A percentile compares a stretch with the other conserved stretches of the same genome.
Evolutionary conservation across 106 monocot genomes (phyloP).

Genomic region (Apostasia ramifera): DNA sequence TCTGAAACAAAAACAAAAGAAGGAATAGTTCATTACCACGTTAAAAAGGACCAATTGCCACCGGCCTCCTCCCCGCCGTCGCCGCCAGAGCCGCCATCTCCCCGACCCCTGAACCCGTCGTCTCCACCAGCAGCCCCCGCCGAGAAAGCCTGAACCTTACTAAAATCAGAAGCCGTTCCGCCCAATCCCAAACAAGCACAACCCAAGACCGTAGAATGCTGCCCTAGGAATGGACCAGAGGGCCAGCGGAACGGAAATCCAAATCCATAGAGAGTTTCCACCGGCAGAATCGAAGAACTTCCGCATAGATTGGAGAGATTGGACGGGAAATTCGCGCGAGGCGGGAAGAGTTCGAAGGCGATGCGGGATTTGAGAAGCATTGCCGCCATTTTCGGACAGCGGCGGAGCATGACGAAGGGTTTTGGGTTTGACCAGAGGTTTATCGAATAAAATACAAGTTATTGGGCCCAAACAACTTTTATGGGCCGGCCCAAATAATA

Average conservation of each 20-base stretch:
- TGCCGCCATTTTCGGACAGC: constrained; percentile 17
- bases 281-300: neutral
- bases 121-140: constrained; percentile 14
- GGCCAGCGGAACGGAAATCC: neutral
- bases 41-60: constrained; percentile 18
- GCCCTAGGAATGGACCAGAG: neutral
- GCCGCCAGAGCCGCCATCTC: constrained; percentile 10
- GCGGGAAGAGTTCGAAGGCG: neutral
- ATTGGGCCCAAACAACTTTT: no score
- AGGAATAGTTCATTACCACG: constrained; percentile 12
- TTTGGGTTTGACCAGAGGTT: no score
- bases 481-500: no score
- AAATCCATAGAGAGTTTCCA: neutral
- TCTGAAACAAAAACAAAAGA: neutral
- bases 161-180: neutral
- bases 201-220: neutral
- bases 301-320: neutral
- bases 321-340: neutral
- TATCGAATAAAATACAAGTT: no score
- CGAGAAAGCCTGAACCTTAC: constrained; percentile 1
- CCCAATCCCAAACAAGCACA: constrained; percentile 11
- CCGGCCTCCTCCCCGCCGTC: constrained; percentile 14
- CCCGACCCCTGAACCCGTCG: constrained; percentile 7
- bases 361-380: constrained; percentile 6
- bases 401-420: no score